Evolutionary conservation across 106 monocot species (phyloP).

Genomic region (Dioscorea dumetorum): DNA sequence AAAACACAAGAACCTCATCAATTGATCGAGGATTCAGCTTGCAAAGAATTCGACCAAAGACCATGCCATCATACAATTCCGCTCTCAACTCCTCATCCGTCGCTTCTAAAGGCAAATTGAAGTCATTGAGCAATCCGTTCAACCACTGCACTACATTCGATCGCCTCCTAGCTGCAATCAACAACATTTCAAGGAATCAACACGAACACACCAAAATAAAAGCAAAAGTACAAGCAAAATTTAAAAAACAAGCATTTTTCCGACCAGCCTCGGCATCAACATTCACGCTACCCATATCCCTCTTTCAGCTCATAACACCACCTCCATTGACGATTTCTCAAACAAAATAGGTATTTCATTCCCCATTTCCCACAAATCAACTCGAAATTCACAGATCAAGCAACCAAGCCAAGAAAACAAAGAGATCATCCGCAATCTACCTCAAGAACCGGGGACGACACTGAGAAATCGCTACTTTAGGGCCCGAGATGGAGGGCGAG

Average conservation of each 20-base stretch:
- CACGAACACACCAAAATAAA: not conserved
- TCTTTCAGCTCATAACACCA: not conserved
- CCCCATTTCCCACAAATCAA: not conserved
- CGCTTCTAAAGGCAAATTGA: conserved; percentile 22
- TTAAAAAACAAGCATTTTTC: not conserved
- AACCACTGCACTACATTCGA: conserved; percentile 36
- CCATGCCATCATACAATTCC: conserved; percentile 28
- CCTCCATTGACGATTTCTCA: not conserved
- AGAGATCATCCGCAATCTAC: not conserved
- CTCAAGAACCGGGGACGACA: not conserved
- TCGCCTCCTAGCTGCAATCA: conserved; percentile 23
- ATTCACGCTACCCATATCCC: conserved; percentile 4
- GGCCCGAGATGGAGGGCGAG: not conserved
- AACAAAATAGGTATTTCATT: not conserved
- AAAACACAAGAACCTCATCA: conserved; percentile 9
- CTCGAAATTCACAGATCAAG: not conserved
- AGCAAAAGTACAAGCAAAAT: too few relatives aligned
- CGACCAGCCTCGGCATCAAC: conserved; percentile 3
- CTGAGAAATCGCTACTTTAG: not conserved
- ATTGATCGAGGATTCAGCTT: conserved; percentile 7
- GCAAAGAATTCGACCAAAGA: conserved; percentile 30
- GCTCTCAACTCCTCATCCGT: conserved; percentile 36
- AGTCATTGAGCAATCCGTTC: conserved; percentile 30
- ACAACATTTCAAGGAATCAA: not conserved
- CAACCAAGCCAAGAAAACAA: not conserved